Base-by-base conservation (phyloP, 345 rosid genomes). In the Rhizophora mangle region DNA sequence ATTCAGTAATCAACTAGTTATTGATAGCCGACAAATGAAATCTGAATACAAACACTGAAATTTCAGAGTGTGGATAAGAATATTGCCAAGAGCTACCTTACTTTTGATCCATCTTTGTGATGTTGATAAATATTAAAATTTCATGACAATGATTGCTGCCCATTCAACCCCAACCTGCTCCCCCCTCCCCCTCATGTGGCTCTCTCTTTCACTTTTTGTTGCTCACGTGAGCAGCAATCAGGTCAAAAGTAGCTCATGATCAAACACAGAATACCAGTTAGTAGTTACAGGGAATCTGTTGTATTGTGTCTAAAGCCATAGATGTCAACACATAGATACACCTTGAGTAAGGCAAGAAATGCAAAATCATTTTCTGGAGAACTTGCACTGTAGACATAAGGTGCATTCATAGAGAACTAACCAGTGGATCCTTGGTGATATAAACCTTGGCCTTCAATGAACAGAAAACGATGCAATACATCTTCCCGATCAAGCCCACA, bases 341-440 rank as follows among this genome's bases (percentile, higher is more conserved):
- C 15, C 15, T 13, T 5, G 19, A 43, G 15, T 13, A 43, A 43
- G 49, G 49, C 49, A 43, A 43, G 49, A 43, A 43, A 13, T 43
- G 15, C 18, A 11, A 43, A 43, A 43, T 43, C 49, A 13, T 43
- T 0, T 67, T 29, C 54, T 43, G 56, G 26, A 49, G 29, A 19
- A 2, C n/a, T 2, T 8, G 7, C 15, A 20, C n/a, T 29, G 18
- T 29, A 32, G n/a, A 29, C 7, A 27, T 15, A 51, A 65, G 61
- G 61, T 21, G 37, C 37, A 26, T 21, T 58, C 13, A 8, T 6
- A 27, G 47, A 30, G 70, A 68, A 74, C 87, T 62, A 66, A 94
- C 98, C 98, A 7, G 96, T 85, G 37, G 98, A 94, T 37, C 82
- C 98, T 63, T 85, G 87, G 82, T 91, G 95, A 79, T 88, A 91